Base-by-base conservation (phyloP, 2,329 filamentous ascomycete species). In the Arthrobotrys musiformis region DNA sequence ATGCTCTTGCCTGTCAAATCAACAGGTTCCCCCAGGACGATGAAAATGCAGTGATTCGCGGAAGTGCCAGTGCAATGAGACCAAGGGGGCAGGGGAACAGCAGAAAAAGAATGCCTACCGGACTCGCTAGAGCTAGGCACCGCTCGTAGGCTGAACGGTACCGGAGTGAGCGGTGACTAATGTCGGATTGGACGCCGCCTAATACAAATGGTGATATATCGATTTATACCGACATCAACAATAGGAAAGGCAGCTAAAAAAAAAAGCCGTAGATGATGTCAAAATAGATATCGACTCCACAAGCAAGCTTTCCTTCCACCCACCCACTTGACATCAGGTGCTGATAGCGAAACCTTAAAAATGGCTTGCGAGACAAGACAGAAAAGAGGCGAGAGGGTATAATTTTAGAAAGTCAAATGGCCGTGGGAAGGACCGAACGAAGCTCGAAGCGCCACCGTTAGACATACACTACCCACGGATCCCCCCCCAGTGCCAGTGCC, bases 391-490 rank as follows among this genome's bases (percentile, higher is more conserved):
- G 46, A 48, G 37, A 56, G 37, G 13, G 56, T 62, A 72, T 64
- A 72, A 72, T 72, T 72, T 72, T 72, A 72, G 68, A 72, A 63
- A 64, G 42, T 52, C 44, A 63, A 56, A n/a, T n/a, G n/a, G n/a
- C n/a, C n/a, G n/a, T n/a, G n/a, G n/a, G n/a, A 64, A 44, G 33
- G n/a, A 42, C 17, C 15, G 15, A 42, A 46, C 15, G 48, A 52
- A 6, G 37, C 15, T 40, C 33, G 30, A 40, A 40, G 54, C 54
- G 54, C 54, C 54, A 58, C 54, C 54, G 54, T n/a, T 58, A 22
- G 33, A 13, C 26, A 30, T 33, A n/a, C n/a, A n/a, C n/a, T n/a
- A 6, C 30, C 30, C 17, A 37, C 30, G 52, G 30, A 58, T 35
- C 17, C 50, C 28, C 50, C 17, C 50, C 28, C 50, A 56, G 33